These are phyloP conservation scores for Phylloporus arenicola DNA, from an alignment of 768 basidiomycete genomes.

Conservation along the genomic window DNA sequence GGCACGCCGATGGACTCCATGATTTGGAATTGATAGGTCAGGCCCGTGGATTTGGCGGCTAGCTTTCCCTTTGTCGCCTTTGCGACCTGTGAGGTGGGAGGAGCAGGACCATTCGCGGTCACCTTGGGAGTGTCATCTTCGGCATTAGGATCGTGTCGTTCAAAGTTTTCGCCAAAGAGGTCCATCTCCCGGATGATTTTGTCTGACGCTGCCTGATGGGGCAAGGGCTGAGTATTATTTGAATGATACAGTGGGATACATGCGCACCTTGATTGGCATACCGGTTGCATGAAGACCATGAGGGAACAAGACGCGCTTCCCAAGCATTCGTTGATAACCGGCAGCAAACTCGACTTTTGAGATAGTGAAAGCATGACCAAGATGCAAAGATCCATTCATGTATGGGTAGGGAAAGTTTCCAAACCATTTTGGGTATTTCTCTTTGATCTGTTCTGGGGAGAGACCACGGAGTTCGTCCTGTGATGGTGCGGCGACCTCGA, in stretches of 20 bases:
- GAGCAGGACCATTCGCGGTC: constrained; percentile 37
- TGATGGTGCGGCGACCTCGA: constrained; percentile 81
- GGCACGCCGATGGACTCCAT: constrained; percentile 93
- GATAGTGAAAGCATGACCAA: constrained; percentile 97
- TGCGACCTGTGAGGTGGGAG: constrained; percentile 46
- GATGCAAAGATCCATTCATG: constrained; percentile 97
- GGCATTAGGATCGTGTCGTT: constrained; percentile 42
- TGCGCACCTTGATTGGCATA: constrained; percentile 95
- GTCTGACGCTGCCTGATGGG: constrained; percentile 84
- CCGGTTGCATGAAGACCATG: constrained; percentile 97
- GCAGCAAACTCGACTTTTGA: constrained; percentile 97
- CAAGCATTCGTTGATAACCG: constrained; percentile 92
- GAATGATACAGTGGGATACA: not conserved
- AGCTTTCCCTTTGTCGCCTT: constrained; percentile 97
- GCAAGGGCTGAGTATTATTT: not conserved
- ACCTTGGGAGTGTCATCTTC: constrained; percentile 41
- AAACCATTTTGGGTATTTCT: constrained; percentile 92
- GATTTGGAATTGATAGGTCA: constrained; percentile 98
- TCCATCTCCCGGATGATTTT: constrained; percentile 97
- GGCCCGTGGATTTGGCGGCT: constrained; percentile 85
- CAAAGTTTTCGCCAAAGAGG: constrained; percentile 88
- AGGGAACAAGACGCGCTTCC: constrained; percentile 94
- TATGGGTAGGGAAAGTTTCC: constrained; percentile 96
- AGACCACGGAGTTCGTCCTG: constrained; percentile 59
- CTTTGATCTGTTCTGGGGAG: constrained; percentile 57